These are phyloP conservation scores for Lentinus tigrinus DNA, from an alignment of 768 basidiomycete genomes.

Conservation along the genomic window DNA sequence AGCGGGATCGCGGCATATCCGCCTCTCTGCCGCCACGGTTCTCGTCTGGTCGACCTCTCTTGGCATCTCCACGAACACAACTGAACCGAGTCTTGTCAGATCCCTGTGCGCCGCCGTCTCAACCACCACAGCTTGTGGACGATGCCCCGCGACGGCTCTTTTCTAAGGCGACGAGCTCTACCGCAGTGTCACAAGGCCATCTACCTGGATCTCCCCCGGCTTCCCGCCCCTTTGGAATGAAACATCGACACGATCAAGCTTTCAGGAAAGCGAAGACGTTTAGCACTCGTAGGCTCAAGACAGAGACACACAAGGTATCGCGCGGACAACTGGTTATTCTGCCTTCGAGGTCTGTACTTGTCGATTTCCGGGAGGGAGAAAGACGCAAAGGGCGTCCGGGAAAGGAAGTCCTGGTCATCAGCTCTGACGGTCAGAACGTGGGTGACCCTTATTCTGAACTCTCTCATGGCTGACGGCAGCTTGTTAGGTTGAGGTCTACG, in stretches of 20 bases:
- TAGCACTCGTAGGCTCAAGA: constrained; percentile 29
- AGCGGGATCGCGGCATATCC: neutral
- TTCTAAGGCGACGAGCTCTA: constrained; percentile 11
- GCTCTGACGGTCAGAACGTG: constrained; percentile 40
- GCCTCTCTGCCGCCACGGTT: neutral
- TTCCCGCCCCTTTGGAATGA: neutral
- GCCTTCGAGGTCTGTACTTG: constrained; percentile 47
- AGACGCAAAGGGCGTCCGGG: constrained; percentile 45
- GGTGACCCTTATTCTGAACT: neutral
- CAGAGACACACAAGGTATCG: constrained; percentile 44
- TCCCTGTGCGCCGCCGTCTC: neutral
- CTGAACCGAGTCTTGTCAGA: constrained; percentile 14
- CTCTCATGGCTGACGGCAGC: neutral
- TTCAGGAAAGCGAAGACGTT: constrained; percentile 11
- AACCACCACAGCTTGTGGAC: neutral
- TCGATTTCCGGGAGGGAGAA: constrained; percentile 58
- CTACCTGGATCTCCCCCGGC: neutral
- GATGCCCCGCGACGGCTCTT: neutral
- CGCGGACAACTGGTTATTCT: constrained; percentile 50
- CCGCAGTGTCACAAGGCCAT: constrained; percentile 2
- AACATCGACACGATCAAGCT: neutral
- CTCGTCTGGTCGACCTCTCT: neutral
- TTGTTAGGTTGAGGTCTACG: constrained; percentile 43
- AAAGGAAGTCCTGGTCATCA: constrained; percentile 44
- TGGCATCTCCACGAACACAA: constrained; percentile 2